Conservation (phyloP, 2,329 filamentous ascomycete genomes). For the Penicillium italicum region DNA sequence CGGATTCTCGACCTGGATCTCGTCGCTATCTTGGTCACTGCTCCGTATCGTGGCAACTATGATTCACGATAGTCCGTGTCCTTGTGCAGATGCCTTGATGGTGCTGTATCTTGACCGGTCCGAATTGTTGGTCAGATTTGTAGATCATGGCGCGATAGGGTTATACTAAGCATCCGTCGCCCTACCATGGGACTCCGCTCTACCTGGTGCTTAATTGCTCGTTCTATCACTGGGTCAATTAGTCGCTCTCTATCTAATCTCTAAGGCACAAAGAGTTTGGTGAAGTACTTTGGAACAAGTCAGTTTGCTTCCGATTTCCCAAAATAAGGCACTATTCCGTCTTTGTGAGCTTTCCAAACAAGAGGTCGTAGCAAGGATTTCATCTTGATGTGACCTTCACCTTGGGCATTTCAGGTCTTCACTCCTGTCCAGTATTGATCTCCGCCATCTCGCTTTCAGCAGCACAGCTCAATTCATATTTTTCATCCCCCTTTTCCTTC, state of each 20-base stretch:
- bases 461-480: neutral
- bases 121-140: neutral
- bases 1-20: constrained; percentile 40
- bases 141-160: neutral
- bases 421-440: neutral
- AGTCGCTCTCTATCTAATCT: constrained; percentile 54
- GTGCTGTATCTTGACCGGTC: neutral
- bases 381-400: constrained; percentile 17
- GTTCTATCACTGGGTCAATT: constrained; percentile 57
- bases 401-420: neutral
- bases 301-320: constrained; percentile 62
- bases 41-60: constrained; percentile 50
- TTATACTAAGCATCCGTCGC: neutral
- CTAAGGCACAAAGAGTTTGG: constrained; percentile 52
- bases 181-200: neutral
- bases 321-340: constrained; percentile 54
- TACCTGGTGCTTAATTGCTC: constrained; percentile 41
- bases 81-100: constrained; percentile 58
- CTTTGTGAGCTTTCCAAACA: constrained; percentile 55
- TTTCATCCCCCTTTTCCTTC: neutral
- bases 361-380: constrained; percentile 54
- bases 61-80: constrained; percentile 58
- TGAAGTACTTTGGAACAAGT: constrained; percentile 53
- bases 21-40: constrained; percentile 32
- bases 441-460: neutral